phyloP scores from a whole-genome alignment of 192 early-diverging fungal genomes.

The Mortierella claussenii region DNA sequence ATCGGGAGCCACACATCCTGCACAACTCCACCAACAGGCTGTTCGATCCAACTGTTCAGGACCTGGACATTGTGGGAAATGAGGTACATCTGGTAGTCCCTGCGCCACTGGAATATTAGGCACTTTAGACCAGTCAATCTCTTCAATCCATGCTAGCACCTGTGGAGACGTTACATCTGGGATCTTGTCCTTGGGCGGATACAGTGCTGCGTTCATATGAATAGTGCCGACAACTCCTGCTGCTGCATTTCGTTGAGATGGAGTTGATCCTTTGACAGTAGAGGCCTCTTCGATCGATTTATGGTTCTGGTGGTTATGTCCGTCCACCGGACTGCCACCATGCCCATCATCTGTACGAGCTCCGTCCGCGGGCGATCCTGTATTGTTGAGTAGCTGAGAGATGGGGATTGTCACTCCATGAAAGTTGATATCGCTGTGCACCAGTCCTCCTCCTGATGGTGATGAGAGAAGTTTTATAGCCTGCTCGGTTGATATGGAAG shows the following conservation, averaged over 20 bases:
- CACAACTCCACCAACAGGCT: conserved; percentile 49
- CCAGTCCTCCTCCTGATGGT: not conserved
- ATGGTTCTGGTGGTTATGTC: not conserved
- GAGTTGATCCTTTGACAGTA: not conserved
- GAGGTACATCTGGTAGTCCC: conserved; percentile 8
- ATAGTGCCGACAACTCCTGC: no score
- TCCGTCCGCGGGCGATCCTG: no score
- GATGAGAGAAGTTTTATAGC: not conserved
- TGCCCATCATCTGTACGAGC: not conserved
- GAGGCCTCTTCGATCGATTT: not conserved
- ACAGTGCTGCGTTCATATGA: conserved; percentile 26
- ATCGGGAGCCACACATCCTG: conserved; percentile 29
- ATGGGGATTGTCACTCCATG: not conserved
- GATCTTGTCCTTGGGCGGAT: conserved; percentile 45
- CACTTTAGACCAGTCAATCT: conserved; percentile 54
- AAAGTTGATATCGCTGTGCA: not conserved
- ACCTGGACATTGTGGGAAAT: conserved; percentile 34
- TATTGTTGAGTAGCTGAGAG: not conserved
- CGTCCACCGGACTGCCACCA: not conserved
- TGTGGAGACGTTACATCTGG: conserved; percentile 43
- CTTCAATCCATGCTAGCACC: conserved; percentile 55
- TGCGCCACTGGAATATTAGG: conserved; percentile 53
- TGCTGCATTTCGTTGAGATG: no score
- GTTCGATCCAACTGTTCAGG: not conserved
- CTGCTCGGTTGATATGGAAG: conserved; percentile 1